phyloP scores from a whole-genome alignment of 768 basidiomycete genomes.

The Crepidotus variabilis region DNA sequence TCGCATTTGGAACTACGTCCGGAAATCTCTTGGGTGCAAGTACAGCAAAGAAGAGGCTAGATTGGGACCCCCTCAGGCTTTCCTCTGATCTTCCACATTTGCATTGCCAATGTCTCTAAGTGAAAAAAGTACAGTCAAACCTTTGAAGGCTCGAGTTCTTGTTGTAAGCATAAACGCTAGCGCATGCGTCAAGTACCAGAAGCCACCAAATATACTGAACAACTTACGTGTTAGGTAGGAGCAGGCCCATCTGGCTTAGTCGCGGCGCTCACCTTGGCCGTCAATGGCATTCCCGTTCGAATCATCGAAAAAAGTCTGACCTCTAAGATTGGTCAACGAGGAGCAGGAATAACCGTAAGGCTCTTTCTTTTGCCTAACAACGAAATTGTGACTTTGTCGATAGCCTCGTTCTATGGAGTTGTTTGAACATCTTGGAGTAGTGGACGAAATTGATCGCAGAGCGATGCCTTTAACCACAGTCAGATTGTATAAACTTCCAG shows the following conservation, averaged over 20 bases:
- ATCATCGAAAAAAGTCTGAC: conserved; percentile 42
- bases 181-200: too few species aligned
- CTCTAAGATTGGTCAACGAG: conserved; percentile 32
- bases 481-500: conserved; percentile 29
- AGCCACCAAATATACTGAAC: too few species aligned
- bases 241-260: conserved; percentile 42
- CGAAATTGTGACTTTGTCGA: background rate
- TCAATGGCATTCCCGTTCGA: conserved; percentile 45
- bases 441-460: conserved; percentile 28
- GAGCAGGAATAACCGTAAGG: conserved; percentile 30
- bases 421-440: conserved; percentile 32
- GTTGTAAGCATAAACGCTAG: background rate
- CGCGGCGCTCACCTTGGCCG: conserved; percentile 36
- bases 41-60: too few species aligned
- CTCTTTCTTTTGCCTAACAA: background rate
- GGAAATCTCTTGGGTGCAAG: too few species aligned
- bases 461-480: conserved; percentile 18
- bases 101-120: too few species aligned
- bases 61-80: too few species aligned
- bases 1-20: too few species aligned
- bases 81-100: too few species aligned
- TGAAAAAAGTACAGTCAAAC: too few species aligned
- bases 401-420: conserved; percentile 43
- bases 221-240: conserved; percentile 30
- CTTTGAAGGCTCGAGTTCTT: background rate